A percentile compares a stretch with the other conserved stretches of the same genome.
Conservation (phyloP, 106 monocot species). For the Acorus gramineus region DNA sequence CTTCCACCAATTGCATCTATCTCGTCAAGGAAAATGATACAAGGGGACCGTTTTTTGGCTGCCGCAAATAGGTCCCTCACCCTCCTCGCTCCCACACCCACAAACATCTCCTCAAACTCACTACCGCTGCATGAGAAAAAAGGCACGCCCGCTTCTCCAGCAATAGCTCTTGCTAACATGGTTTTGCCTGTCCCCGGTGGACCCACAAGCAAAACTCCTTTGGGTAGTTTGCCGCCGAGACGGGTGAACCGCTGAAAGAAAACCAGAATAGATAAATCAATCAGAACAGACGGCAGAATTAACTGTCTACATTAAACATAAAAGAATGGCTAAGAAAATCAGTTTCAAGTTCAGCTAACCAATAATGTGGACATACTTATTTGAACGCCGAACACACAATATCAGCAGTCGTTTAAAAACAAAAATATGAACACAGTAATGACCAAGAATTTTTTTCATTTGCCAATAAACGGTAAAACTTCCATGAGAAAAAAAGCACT, state of each 20-base stretch:
- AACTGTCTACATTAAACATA: too few relatives aligned
- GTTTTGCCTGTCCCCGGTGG: conserved; percentile 99
- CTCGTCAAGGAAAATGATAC: conserved; percentile 98
- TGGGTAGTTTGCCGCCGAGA: conserved; percentile 94
- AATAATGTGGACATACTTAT: too few relatives aligned
- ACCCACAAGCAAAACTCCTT: conserved; percentile 94
- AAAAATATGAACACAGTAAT: too few relatives aligned
- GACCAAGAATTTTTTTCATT: too few relatives aligned
- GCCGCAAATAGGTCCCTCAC: conserved; percentile 92
- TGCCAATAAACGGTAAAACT: too few relatives aligned
- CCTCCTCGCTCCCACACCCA: conserved; percentile 91
- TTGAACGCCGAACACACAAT: too few relatives aligned
- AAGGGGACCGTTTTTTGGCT: conserved; percentile 91
- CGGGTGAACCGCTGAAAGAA: conserved; percentile 84
- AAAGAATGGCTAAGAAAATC: too few relatives aligned
- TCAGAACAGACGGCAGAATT: neutral
- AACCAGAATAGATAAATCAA: neutral
- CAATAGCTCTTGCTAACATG: conserved; percentile 97
- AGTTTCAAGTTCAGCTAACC: too few relatives aligned
- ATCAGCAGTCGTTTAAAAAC: too few relatives aligned
- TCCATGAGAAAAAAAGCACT: too few relatives aligned
- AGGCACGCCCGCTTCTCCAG: conserved; percentile 96
- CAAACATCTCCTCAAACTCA: conserved; percentile 99
- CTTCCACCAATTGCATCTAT: conserved; percentile 99
- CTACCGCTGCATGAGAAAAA: conserved; percentile 99